phyloP scores from a whole-genome alignment of 306 rosid species.

The Mimosa pudica region DNA sequence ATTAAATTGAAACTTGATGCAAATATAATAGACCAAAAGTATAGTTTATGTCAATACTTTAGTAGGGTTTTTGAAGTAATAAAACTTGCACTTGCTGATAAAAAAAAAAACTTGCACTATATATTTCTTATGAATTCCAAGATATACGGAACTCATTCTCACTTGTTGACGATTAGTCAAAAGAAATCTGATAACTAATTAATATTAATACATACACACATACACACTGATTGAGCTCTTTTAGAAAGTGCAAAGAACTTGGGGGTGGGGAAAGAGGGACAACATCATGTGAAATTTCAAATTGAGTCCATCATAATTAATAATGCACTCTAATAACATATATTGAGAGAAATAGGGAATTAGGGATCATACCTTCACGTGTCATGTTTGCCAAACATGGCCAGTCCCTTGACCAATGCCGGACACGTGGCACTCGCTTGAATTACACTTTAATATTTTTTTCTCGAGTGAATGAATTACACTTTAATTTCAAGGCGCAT shows the following conservation, averaged over 20 bases:
- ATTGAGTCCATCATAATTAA: neutral
- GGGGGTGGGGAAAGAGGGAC: neutral
- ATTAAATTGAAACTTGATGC: too few species aligned
- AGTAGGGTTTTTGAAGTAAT: too few species aligned
- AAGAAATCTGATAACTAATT: neutral
- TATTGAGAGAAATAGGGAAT: neutral
- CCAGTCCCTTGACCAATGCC: neutral
- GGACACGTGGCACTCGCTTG: neutral
- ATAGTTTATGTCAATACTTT: too few species aligned
- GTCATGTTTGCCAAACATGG: conserved; percentile 12
- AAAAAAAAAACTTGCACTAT: too few species aligned
- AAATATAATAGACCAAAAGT: too few species aligned
- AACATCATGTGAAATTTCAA: neutral
- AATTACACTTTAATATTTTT: neutral
- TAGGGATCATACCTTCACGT: neutral
- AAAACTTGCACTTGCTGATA: too few species aligned
- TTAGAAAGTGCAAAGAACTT: neutral
- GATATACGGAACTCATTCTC: neutral
- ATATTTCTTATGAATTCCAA: neutral
- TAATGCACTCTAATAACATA: neutral
- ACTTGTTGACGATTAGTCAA: neutral
- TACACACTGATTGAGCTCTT: neutral
- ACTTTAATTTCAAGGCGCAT: neutral
- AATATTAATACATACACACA: neutral
- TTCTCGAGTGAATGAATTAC: too few species aligned